Conservation (phyloP, 129 eudicot genomes). For the Oenanthe sinensis region DNA sequence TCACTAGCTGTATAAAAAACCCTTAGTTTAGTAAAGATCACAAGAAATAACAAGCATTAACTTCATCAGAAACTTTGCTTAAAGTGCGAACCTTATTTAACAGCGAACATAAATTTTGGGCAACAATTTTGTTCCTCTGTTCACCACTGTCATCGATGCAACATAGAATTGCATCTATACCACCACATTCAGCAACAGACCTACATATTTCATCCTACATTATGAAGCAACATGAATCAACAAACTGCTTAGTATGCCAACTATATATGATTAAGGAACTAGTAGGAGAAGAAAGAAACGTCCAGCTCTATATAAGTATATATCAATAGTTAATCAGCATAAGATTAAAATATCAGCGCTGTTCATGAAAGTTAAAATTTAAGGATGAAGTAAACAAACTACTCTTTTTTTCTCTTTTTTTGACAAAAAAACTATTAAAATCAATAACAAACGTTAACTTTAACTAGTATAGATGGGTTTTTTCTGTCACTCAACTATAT, state of each 20-base stretch:
- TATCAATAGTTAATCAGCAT: background rate
- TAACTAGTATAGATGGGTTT: too few species aligned
- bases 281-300: background rate
- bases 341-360: background rate
- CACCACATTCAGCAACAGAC: slow-evolving; percentile 74
- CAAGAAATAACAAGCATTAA: background rate
- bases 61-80: background rate
- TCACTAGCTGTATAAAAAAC: background rate
- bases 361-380: background rate
- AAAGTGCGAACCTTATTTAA: slow-evolving; percentile 54
- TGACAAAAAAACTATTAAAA: too few species aligned
- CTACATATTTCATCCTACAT: slow-evolving; percentile 97
- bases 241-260: background rate
- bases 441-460: too few species aligned
- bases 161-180: slow-evolving; percentile 73
- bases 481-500: too few species aligned
- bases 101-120: slow-evolving; percentile 71
- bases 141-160: slow-evolving; percentile 67
- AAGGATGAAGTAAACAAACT: background rate
- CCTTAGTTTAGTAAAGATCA: background rate
- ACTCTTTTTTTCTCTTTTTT: background rate
- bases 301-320: background rate
- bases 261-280: background rate
- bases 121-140: slow-evolving; percentile 52
- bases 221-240: slow-evolving; percentile 14